Evolutionary conservation across 192 early-diverging fungal genomes (phyloP).

Genomic region (Jimgerdemannia lactiflua): DNA sequence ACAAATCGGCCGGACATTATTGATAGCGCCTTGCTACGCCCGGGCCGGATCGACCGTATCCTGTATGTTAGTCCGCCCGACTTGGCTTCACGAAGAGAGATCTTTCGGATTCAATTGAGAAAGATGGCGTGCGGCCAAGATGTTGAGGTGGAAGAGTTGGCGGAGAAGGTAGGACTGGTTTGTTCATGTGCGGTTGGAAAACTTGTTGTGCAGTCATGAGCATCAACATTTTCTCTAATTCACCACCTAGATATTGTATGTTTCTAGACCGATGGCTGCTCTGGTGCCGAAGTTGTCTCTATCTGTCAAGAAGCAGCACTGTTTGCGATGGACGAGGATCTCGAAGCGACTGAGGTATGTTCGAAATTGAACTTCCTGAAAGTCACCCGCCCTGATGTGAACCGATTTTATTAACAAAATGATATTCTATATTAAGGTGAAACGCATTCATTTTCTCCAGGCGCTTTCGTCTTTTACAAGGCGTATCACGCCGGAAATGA

Average conservation of each 20-base stretch:
- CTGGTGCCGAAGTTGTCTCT: slow-evolving; percentile 92
- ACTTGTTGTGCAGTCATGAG: background rate
- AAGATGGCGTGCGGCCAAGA: slow-evolving; percentile 71
- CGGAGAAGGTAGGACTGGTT: slow-evolving; percentile 37
- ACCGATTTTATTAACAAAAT: background rate
- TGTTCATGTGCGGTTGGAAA: background rate
- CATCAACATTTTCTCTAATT: background rate
- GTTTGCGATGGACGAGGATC: slow-evolving; percentile 85
- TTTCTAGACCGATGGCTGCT: slow-evolving; percentile 79
- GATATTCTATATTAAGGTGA: no score
- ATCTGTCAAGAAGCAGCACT: slow-evolving; percentile 95
- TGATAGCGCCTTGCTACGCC: slow-evolving; percentile 87
- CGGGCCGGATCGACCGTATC: slow-evolving; percentile 93
- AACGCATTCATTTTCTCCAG: slow-evolving; percentile 56
- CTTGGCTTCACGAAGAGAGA: slow-evolving; percentile 65
- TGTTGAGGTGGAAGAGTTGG: slow-evolving; percentile 68
- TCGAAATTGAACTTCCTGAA: slow-evolving; percentile 4
- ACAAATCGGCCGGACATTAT: slow-evolving; percentile 98
- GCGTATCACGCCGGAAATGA: slow-evolving; percentile 88
- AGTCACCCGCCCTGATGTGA: slow-evolving; percentile 32
- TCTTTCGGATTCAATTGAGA: slow-evolving; percentile 71
- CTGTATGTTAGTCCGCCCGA: slow-evolving; percentile 95
- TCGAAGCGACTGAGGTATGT: slow-evolving; percentile 37
- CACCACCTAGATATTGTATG: background rate
- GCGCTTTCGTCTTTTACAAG: slow-evolving; percentile 60